Percentiles rank a stretch among this genome's conserved stretches.
These are phyloP conservation scores for Solanum paucissectum DNA, from an alignment of 257 asterid genomes.

Conservation along the genomic window DNA sequence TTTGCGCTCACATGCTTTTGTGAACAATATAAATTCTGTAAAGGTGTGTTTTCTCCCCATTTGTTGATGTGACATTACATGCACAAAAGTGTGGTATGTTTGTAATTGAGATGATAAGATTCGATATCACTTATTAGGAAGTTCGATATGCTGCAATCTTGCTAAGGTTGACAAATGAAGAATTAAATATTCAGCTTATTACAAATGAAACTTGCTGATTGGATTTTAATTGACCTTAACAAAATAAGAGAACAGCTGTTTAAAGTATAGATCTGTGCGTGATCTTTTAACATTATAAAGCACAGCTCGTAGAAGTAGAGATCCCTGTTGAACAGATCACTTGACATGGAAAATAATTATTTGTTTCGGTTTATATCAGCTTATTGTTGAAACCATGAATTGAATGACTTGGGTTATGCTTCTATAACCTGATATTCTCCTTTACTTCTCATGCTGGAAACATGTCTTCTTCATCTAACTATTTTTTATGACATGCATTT, in stretches of 20 bases:
- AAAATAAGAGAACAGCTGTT: neutral
- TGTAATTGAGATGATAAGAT: neutral
- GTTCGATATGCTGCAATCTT: neutral
- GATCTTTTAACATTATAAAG: neutral
- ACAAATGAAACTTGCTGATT: neutral
- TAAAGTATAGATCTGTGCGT: neutral
- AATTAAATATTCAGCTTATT: neutral
- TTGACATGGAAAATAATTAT: neutral
- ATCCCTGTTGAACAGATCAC: neutral
- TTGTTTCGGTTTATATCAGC: neutral
- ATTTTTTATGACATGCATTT: neutral
- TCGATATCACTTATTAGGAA: neutral
- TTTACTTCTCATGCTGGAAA: neutral
- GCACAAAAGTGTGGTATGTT: neutral
- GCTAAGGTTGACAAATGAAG: neutral
- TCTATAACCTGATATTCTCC: neutral
- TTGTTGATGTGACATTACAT: neutral
- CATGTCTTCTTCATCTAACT: neutral
- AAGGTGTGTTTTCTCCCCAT: slow-evolving; percentile 34
- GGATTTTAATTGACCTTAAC: neutral
- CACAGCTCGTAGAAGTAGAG: neutral
- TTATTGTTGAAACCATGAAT: neutral
- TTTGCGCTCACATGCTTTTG: slow-evolving; percentile 57
- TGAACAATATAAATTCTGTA: slow-evolving; percentile 39
- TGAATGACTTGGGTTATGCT: neutral